Conservation (phyloP, 192 early-diverging fungal species). For the Funneliformis mosseae region DNA sequence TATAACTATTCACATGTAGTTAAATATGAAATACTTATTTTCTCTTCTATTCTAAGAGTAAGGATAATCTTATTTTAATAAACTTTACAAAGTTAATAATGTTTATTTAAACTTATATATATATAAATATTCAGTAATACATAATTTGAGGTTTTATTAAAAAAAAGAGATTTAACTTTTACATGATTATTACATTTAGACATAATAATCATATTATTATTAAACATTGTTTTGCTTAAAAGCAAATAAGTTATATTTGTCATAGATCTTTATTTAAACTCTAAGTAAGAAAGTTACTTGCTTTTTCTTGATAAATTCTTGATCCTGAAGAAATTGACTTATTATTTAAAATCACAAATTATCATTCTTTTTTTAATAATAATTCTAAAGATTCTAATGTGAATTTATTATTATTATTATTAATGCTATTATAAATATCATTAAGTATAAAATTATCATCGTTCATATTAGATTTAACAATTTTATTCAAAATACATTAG, state of each 20-base stretch:
- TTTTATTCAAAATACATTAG: neutral
- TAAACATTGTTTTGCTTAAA: conserved; percentile 10
- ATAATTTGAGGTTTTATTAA: conserved; percentile 17
- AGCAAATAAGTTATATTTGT: neutral
- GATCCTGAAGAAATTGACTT: no score
- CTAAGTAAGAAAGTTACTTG: no score
- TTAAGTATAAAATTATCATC: neutral
- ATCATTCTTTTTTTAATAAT: conserved; percentile 5
- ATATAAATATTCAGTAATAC: conserved; percentile 17
- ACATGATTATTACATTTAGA: no score
- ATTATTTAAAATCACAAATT: neutral
- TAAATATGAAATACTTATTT: neutral
- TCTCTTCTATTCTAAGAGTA: conserved; percentile 13
- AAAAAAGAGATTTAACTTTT: no score
- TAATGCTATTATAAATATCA: neutral
- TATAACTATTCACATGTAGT: conserved; percentile 2
- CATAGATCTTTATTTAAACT: no score
- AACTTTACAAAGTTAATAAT: conserved; percentile 11
- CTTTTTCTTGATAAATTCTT: no score
- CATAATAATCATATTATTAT: no score
- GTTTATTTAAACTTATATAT: neutral
- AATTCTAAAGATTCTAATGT: no score
- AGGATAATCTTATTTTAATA: neutral
- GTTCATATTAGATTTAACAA: neutral
- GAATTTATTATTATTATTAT: conserved; percentile 15